These are phyloP conservation scores for Starmerella bombi DNA, from an alignment of 805 yeast genomes.

Conservation along the genomic window DNA sequence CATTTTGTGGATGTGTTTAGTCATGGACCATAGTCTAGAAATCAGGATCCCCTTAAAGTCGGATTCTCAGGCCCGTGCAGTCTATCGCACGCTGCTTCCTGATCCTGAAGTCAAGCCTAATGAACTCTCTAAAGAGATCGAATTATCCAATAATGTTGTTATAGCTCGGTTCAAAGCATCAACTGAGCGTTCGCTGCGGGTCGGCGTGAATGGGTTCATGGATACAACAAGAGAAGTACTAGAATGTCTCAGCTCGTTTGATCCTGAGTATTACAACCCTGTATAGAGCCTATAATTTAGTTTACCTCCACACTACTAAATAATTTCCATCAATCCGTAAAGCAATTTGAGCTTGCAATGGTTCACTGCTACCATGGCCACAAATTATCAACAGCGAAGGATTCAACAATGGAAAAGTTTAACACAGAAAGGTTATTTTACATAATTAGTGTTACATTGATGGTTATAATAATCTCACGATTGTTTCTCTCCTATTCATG, in stretches of 20 bases:
- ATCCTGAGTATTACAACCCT: background rate
- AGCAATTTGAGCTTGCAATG: too few species aligned
- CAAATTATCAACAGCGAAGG: too few species aligned
- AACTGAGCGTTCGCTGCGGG: slow-evolving; percentile 62
- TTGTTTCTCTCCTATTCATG: too few species aligned
- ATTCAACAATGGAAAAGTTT: too few species aligned
- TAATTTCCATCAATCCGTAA: too few species aligned
- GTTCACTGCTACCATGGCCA: too few species aligned
- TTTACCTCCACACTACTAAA: too few species aligned
- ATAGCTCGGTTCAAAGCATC: slow-evolving; percentile 18
- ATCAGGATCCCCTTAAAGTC: slow-evolving; percentile 53
- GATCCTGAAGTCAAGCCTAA: slow-evolving; percentile 70
- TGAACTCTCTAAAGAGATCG: slow-evolving; percentile 43
- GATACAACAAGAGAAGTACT: slow-evolving; percentile 65
- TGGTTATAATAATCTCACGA: too few species aligned
- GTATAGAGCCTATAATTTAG: too few species aligned
- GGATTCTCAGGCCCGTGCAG: slow-evolving; percentile 48
- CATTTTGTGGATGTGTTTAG: too few species aligned
- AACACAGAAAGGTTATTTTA: too few species aligned
- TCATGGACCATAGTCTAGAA: slow-evolving; percentile 14
- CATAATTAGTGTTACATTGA: too few species aligned
- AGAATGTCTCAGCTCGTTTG: slow-evolving; percentile 31
- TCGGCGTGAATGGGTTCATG: slow-evolving; percentile 67
- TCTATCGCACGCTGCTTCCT: slow-evolving; percentile 47
- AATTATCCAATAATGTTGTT: slow-evolving; percentile 25